A percentile compares a stretch with the other conserved stretches of the same genome.
Conservation (phyloP, 805 yeast species). For the Ogataea degrootiae region DNA sequence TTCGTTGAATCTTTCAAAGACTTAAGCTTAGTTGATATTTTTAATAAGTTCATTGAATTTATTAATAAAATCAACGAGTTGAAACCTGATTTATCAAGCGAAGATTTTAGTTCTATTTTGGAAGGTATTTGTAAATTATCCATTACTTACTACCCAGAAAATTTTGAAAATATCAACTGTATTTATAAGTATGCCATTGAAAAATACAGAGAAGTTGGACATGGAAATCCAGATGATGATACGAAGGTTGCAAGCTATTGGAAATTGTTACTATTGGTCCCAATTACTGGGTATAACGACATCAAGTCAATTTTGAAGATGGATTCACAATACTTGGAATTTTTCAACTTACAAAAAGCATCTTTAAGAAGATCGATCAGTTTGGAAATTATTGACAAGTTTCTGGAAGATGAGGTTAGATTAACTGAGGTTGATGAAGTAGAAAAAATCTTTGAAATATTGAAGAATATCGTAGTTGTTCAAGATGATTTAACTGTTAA, state of each 20-base stretch:
- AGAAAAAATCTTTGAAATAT: conserved; percentile 53
- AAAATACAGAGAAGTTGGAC: conserved; percentile 26
- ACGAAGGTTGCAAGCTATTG: conserved; percentile 27
- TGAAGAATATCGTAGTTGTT: conserved; percentile 47
- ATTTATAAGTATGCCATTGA: conserved; percentile 52
- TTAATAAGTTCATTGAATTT: conserved; percentile 64
- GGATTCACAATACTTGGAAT: conserved; percentile 45
- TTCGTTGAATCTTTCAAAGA: conserved; percentile 13
- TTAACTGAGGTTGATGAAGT: conserved; percentile 45
- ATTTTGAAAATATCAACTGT: conserved; percentile 53
- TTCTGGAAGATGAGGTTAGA: conserved; percentile 38
- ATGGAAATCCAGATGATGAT: conserved; percentile 10
- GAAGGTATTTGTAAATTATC: conserved; percentile 64
- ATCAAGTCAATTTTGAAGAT: conserved; percentile 32
- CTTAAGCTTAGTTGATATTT: conserved; percentile 32
- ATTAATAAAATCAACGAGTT: conserved; percentile 48
- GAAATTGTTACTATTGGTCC: conserved; percentile 40
- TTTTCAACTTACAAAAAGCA: conserved; percentile 49
- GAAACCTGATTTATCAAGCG: conserved; percentile 63
- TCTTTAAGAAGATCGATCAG: conserved; percentile 55
- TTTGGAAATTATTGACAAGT: conserved; percentile 52
- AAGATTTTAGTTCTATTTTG: conserved; percentile 59
- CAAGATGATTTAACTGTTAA: conserved; percentile 29
- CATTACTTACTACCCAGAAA: conserved; percentile 60
- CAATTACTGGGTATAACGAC: conserved; percentile 40